Evolutionary conservation across 805 yeast genomes (phyloP), one percentile per base, ranked within the genome.

Genomic region (Starmerella scarabaei): DNA sequence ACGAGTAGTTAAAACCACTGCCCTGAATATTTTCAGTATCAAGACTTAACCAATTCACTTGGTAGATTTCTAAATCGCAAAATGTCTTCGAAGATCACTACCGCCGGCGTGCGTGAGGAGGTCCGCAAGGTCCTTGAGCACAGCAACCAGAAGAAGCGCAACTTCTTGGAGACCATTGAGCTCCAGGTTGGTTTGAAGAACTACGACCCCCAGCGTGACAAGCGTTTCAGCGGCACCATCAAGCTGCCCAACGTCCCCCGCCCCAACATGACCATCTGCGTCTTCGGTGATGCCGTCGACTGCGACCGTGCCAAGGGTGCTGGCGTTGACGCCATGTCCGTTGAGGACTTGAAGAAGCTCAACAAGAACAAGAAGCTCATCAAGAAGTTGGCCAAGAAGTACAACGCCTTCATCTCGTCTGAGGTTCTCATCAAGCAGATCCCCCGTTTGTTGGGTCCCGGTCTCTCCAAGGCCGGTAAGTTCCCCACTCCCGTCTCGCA

Each of bases 401-500:
- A 91, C 93, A 85, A 83, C 68, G 96, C 98, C 60, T 91, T 91
- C 80, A 71, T 91, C 66, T 97, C 99, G 70, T 91, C 99, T 56
- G 98, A 91, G 71, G 94, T 82, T 56, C 82, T 91, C 70, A 91
- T 91, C 70, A 91, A 91, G 79, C 98, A 91, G 77, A 94, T 91
- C 67, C 99, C 99, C 73, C 91, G 99, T 80, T 78, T 91, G 67
- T 78, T 91, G 67, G 99, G 99, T 75, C 99, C 99, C 69, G 95
- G 88, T 71, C 84, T 91, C 66, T 91, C 98, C 59, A 91, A 91
- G 82, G 97, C 96, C 66, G 98, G 98, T 81, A 91, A 91, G 88
- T 91, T 91, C 95, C 99, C 99, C 71, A 88, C 97, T 69, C 99
- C 99, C 73, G 98, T 91, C 61, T 91, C 99, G 55, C 98, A 91